phyloP scores from a whole-genome alignment of 495 filamentous ascomycete genomes.

The Penicillium nucicola region DNA sequence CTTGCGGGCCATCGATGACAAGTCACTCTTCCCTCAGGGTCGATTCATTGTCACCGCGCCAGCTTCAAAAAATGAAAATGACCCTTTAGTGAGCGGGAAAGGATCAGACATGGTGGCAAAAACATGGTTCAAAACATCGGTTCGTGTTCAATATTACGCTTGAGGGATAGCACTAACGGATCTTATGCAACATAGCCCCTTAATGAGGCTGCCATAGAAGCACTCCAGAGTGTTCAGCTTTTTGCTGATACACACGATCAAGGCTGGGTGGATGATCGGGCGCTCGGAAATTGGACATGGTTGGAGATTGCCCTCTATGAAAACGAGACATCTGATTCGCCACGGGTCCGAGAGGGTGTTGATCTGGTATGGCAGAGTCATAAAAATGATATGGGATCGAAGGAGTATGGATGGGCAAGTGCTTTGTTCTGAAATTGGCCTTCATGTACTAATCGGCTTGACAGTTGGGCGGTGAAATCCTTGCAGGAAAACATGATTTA shows the following conservation, averaged over 20 bases:
- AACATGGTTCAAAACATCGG: neutral
- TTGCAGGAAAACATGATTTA: neutral
- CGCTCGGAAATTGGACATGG: constrained; percentile 12
- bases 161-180: neutral
- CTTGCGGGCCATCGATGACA: neutral
- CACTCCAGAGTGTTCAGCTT: constrained; percentile 6
- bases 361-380: constrained; percentile 10
- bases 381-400: constrained; percentile 3
- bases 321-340: constrained; percentile 4
- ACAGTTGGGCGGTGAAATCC: constrained; percentile 1
- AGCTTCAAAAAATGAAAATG: neutral
- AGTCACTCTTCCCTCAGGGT: neutral
- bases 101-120: neutral
- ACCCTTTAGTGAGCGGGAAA: neutral
- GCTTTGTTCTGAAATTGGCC: too few relatives aligned
- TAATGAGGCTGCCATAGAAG: neutral
- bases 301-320: constrained; percentile 10
- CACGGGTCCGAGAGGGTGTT: constrained; percentile 1
- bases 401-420: constrained; percentile 9
- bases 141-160: neutral
- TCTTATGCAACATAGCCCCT: neutral
- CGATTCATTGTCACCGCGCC: neutral
- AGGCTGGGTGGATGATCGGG: constrained; percentile 1
- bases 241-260: constrained; percentile 11
- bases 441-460: neutral